Base-by-base conservation (phyloP, 257 asterid species). In the Capsicum baccatum region DNA sequence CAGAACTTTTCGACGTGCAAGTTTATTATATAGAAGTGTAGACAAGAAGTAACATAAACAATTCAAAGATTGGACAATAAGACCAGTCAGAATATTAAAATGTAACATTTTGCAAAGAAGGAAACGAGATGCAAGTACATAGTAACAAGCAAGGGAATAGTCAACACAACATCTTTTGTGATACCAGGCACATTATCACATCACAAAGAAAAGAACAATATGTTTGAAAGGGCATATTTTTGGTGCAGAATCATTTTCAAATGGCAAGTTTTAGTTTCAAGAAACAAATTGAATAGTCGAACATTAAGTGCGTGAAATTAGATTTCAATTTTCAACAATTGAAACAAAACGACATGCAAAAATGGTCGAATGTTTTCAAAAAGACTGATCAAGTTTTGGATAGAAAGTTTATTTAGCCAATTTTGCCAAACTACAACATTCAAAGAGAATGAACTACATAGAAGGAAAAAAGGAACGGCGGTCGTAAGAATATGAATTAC, bases 401-500 rank as follows among this genome's bases (percentile, higher is more conserved):
- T 39, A 39, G 42, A 39, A 39, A 4, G 42, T 39, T 44, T 3
- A 56, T 5, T 55, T 56, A 15, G 19, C 19, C 62, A 56, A 15
- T 14, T 15, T 14, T 56, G 8, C 62, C 62, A 8, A 8, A n/a
- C 67, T n/a, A 60, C 67, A 60, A n/a, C 67, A 17, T 60, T n/a
- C 67, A n/a, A 60, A 60, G 12, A 6, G 8, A 60, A 60, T 2
- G 33, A n/a, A 60, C 6, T 56, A 8, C 1, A 60, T 1, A 60
- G 67, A 60, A n/a, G 67, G 33, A 8, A 16, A 8, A 60, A 39
- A 39, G 13, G 35, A 59, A n/a, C 6, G n/a, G 12, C 33, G 33
- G 62, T 14, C 67, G n/a, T 2, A 60, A 60, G 67, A n/a, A 84
- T 16, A 82, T 52, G 84, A 70, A 87, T 83, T 89, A 90, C 85